Base-by-base conservation (phyloP, 257 asterid genomes). In the Primulina huaijiensis region DNA sequence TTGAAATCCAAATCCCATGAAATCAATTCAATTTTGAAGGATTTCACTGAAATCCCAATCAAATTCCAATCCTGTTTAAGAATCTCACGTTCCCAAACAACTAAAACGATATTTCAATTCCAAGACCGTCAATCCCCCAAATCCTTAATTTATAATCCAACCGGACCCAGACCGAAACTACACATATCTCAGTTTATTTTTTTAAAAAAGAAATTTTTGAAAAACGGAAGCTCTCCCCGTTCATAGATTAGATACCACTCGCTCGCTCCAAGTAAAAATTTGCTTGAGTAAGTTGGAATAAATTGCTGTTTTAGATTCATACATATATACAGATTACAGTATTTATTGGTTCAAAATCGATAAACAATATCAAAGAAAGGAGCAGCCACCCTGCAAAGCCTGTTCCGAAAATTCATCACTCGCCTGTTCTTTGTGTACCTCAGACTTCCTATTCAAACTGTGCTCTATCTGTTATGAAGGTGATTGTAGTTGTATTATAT, bases 401-500 rank as follows among this genome's bases (percentile, higher is more conserved):
- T 43, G 77, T 88, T 74, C 98, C 98, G 19, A 90, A 85, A 78
- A 91, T 94, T 70, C 93, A 94, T 53, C 88, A 86, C 75, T 87
- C 97, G 37, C 97, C 99, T 52, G 50, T 93, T 59, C 90, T 93
- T 78, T 89, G 90, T 19, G 63, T 91, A 50, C 80, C 96, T 55
- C 89, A 84, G 68, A 87, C 70, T 69, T 87, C 96, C n/a, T 75
- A 74, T 64, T 77, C 92, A 52, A 79, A 78, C 59, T 91, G 86
- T 65, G 97, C 92, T 73, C 80, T 94, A 10, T 82, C 78, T 58
- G 82, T 86, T 74, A 87, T 92, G 91, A 86, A 88, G 96, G 89
- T 62, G n/a, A 50, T 17, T 2, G 2, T 17, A 17, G 21, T 46
- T 17, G 21, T 16, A 43, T 43, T 43, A 38, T 10, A 38, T 10